phyloP scores from a whole-genome alignment of 164 flowering plant genomes.

The Macadamia tetraphylla region DNA sequence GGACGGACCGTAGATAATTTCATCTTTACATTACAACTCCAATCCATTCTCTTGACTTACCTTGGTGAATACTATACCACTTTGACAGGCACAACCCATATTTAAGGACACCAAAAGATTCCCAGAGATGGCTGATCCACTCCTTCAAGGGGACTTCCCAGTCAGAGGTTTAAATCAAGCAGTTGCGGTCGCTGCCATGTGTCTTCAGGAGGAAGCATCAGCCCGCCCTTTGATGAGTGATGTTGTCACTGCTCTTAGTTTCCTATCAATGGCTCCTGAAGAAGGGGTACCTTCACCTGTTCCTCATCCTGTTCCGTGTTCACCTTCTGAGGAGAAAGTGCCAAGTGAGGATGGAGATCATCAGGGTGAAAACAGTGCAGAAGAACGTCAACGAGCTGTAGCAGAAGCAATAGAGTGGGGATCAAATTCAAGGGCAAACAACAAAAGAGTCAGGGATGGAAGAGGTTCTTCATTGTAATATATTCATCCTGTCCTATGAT shows the following conservation, averaged over 20 bases:
- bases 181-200: constrained; percentile 66
- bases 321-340: constrained; percentile 12
- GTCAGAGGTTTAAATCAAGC: constrained; percentile 53
- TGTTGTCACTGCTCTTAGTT: constrained; percentile 48
- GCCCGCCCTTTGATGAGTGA: constrained; percentile 56
- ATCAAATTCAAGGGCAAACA: constrained; percentile 21
- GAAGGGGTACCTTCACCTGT: constrained; percentile 6
- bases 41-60: neutral
- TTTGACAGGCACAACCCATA: constrained; percentile 52
- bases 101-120: constrained; percentile 45
- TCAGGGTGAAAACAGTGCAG: constrained; percentile 14
- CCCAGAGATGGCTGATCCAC: constrained; percentile 56
- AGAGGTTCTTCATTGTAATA: constrained; percentile 5
- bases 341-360: constrained; percentile 7
- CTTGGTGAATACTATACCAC: neutral
- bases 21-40: too few relatives aligned
- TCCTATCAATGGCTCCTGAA: constrained; percentile 24
- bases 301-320: constrained; percentile 7
- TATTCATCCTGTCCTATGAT: neutral
- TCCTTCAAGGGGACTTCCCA: constrained; percentile 39
- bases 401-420: constrained; percentile 47
- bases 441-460: constrained; percentile 9
- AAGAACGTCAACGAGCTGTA: constrained; percentile 27
- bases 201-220: constrained; percentile 52
- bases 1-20: too few relatives aligned